Evolutionary conservation across 2,329 filamentous ascomycete species (phyloP).

Genomic region (Fusarium drepaniforme): DNA sequence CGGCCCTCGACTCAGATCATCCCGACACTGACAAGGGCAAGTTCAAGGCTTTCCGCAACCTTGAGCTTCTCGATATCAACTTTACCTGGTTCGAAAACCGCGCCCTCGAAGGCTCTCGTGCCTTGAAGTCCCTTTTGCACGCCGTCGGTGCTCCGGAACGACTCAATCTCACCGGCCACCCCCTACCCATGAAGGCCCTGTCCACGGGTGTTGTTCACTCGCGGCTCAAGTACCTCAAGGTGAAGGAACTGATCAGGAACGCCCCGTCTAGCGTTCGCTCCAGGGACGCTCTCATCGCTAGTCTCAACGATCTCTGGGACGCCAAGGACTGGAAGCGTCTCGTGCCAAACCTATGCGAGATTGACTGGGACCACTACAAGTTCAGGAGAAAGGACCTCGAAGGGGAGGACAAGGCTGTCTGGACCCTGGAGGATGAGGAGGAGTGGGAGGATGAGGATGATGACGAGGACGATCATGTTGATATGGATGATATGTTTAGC

Average conservation of each 20-base stretch:
- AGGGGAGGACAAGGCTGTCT: slow-evolving; percentile 19
- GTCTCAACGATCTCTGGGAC: slow-evolving; percentile 22
- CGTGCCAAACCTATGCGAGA: slow-evolving; percentile 21
- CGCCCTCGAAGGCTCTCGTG: slow-evolving; percentile 7
- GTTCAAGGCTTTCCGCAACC: slow-evolving; percentile 28
- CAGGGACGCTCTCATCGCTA: not conserved
- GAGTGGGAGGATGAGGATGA: slow-evolving; percentile 32
- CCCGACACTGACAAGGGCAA: slow-evolving; percentile 18
- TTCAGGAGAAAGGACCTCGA: slow-evolving; percentile 27
- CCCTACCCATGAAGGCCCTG: not conserved
- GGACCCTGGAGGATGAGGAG: slow-evolving; percentile 22
- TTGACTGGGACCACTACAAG: slow-evolving; percentile 32
- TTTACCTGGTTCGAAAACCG: slow-evolving; percentile 8
- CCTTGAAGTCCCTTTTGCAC: slow-evolving; percentile 21
- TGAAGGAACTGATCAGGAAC: slow-evolving; percentile 1
- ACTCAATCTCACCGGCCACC: slow-evolving; percentile 13
- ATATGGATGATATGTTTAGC: not conserved
- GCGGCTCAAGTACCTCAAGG: slow-evolving; percentile 16
- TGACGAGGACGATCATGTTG: not conserved
- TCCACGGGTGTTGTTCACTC: slow-evolving; percentile 11
- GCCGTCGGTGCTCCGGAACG: slow-evolving; percentile 24
- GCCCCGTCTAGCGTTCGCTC: not conserved
- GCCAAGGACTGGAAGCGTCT: not conserved
- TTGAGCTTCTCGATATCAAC: slow-evolving; percentile 4
- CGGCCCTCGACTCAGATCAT: not conserved